Base-by-base conservation (phyloP, 1,139 yeast genomes). In the Geotrichum citri-aurantii region DNA sequence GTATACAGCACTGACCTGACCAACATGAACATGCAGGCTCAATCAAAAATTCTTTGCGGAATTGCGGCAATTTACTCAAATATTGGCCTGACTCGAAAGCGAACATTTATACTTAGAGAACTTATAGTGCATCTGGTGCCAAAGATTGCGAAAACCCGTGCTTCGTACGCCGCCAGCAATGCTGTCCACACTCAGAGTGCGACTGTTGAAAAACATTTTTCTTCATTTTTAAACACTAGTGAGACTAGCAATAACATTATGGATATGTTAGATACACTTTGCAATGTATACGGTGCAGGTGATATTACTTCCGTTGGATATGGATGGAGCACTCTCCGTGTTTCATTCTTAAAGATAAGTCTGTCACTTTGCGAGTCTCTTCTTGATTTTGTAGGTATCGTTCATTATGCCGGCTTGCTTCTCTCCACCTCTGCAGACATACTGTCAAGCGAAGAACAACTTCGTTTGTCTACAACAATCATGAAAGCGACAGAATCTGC, bases 41-140 rank as follows among this genome's bases (percentile, higher is more conserved):
- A 71, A 48, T 66, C 70, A 54, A 69, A 82, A 54, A 79, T 91
- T 0, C 86, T 85, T 69, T 78, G 86, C 21, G 80, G 86, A 0
- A 73, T 92, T 62, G 88, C 95, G 0, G 71, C 83, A 3, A 74
- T 88, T 1, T 90, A 86, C 69, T 77, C 82, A 2, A 81, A 80
- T 48, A 76, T 91, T 57, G 84, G 85, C 0, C 78, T 87, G 68
- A 63, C 70, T 10, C 77, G 97, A 63, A 91, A 91, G 65, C 78
- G 85, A 62, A 84, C 90, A 0, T 84, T 92, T 63, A 79, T 88
- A 37, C 71, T 90, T 11, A 78, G 93, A 48, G 81, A 84, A 10
- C 71, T 88, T 42, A 70, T 88, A 31, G 77, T 79, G 6, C 77
- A 81, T 7, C 68, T 86, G 48, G 70, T 80, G 12, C 84, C 84